Evolutionary conservation across 2,329 filamentous ascomycete genomes (phyloP).

Genomic region (Botryotinia globosa): DNA sequence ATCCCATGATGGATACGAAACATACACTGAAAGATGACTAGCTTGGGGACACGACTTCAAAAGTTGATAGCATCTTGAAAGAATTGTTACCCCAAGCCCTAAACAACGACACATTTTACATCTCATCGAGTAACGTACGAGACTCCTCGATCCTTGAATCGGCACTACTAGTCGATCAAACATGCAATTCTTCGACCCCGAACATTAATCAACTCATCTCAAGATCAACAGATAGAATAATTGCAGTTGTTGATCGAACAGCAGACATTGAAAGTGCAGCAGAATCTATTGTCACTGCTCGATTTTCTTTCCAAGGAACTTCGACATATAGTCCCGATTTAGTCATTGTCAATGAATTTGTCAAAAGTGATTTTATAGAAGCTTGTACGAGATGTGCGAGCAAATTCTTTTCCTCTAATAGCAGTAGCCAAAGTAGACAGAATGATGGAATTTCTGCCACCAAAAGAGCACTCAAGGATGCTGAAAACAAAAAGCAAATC

Average conservation of each 20-base stretch:
- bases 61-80: neutral
- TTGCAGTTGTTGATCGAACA: neutral
- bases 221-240: neutral
- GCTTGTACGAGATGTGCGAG: neutral
- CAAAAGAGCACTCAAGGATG: neutral
- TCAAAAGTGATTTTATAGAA: neutral
- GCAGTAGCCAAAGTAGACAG: neutral
- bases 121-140: neutral
- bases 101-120: neutral
- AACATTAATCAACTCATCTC: neutral
- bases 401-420: neutral
- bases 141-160: neutral
- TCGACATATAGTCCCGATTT: neutral
- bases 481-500: neutral
- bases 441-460: neutral
- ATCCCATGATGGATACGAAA: neutral
- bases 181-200: neutral
- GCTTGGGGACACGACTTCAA: neutral
- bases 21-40: neutral
- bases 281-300: neutral
- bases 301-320: neutral
- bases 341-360: neutral
- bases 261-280: neutral
- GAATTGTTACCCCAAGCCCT: neutral
- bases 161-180: neutral